Evolutionary conservation across 2,329 filamentous ascomycete species (phyloP), one percentile per base, ranked within the genome.

Genomic region (Trematosphaeria pertusa): DNA sequence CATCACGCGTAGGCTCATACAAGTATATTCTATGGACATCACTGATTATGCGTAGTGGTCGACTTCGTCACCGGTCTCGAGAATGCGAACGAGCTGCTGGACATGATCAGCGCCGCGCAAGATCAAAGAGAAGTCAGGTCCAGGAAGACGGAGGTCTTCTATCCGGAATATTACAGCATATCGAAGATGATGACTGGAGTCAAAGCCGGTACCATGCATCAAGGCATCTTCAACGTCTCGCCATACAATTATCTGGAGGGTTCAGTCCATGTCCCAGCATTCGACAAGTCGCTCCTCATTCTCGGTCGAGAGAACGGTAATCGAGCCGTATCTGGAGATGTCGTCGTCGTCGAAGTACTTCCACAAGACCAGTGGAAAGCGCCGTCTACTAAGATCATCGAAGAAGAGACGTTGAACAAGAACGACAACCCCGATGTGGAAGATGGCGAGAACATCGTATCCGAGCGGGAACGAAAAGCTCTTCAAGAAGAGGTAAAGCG

Each of bases 181-280:
- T 97, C 93, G 4, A 95, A 87, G 72, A 88, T 97, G 84, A 91
- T 92, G 83, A 99, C 94, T 4, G 93, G 92, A 0, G 82, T 97
- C 45, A 95, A 95, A 76, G 86, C 85, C 40, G 91, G 92, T 4
- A 85, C 91, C 43, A 77, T 99, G 61, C 94, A 99, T 69, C 93
- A 99, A 73, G 94, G 94, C 5, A 87, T 89, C 18, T 99, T 97
- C 77, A 96, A 92, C 65, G 91, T 97, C 20, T 97, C 94, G 6
- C 90, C 91, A 1, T 99, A 97, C 79, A 99, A 99, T 75, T 99
- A 97, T 62, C 80, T 99, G 9, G 94, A 99, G 71, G 94, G 91
- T 1, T 91, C 91, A 1, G 88, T 97, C 52, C 87, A 93, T 61
- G 91, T 96, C 0, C 85, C 92, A 1, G 85, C 92, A 4, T 99